Evolutionary conservation across 257 asterid genomes (phyloP).

Genomic region (Galeopsis tetrahit): DNA sequence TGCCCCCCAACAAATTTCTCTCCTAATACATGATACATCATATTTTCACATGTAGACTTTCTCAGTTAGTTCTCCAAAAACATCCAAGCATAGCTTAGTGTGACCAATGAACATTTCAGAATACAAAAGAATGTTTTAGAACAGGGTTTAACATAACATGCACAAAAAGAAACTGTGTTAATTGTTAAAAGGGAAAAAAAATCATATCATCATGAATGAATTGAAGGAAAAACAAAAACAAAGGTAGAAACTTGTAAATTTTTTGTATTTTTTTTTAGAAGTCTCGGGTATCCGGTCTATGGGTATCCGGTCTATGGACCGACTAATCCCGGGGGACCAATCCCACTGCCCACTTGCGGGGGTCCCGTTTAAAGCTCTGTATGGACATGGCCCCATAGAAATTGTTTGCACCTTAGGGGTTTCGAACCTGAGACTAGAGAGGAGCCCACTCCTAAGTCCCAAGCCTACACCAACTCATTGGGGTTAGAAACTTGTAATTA

Average conservation of each 20-base stretch:
- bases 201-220: background rate
- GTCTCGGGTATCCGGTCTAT: too few species aligned
- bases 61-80: background rate
- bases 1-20: background rate
- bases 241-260: background rate
- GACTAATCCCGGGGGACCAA: too few species aligned
- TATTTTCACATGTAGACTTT: background rate
- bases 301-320: too few species aligned
- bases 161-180: background rate
- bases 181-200: background rate
- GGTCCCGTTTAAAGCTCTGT: too few species aligned
- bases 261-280: too few species aligned
- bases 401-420: too few species aligned
- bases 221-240: background rate
- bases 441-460: too few species aligned
- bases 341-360: too few species aligned
- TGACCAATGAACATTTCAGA: slow-evolving; percentile 3
- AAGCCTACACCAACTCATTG: too few species aligned
- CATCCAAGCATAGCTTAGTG: background rate
- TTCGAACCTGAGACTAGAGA: too few species aligned
- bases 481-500: background rate
- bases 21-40: background rate
- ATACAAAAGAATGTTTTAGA: background rate
- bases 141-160: background rate
- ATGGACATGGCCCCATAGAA: too few species aligned